Percentiles rank a stretch among this genome's conserved stretches.
Conservation (phyloP, 1,284 basidiomycete genomes). For the Cutaneotrichosporon mucoides region DNA sequence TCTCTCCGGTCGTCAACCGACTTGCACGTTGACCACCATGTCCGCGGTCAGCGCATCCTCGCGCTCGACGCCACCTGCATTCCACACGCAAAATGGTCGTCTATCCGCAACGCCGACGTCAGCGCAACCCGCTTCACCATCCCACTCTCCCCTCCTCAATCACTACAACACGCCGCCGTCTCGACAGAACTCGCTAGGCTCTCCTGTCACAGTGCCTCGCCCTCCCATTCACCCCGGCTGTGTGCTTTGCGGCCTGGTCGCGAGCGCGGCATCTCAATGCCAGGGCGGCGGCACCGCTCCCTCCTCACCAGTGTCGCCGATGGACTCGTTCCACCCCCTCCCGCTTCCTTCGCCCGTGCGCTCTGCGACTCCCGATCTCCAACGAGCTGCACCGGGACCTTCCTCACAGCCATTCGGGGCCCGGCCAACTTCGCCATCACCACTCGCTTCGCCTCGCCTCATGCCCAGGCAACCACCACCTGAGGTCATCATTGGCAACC, state of each 20-base stretch:
- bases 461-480: conserved; percentile 6
- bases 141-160: background rate
- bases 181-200: background rate
- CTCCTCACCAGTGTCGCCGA: conserved; percentile 8
- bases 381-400: conserved; percentile 3
- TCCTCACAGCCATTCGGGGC: background rate
- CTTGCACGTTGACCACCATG: background rate
- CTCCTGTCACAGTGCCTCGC: background rate
- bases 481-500: conserved; percentile 22
- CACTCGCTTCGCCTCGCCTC: background rate
- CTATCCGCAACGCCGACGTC: background rate
- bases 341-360: conserved; percentile 13
- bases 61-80: background rate
- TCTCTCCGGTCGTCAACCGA: too few relatives aligned
- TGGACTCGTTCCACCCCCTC: conserved; percentile 1
- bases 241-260: conserved; percentile 32
- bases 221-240: conserved; percentile 26
- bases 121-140: background rate
- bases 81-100: background rate
- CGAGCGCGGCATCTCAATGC: conserved; percentile 15
- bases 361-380: conserved; percentile 14
- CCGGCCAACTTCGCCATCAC: background rate
- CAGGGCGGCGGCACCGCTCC: background rate
- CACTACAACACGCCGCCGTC: background rate
- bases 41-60: background rate